These are phyloP conservation scores for Fusarium hostae DNA, from an alignment of 2,329 filamentous ascomycete species.

Conservation along the genomic window DNA sequence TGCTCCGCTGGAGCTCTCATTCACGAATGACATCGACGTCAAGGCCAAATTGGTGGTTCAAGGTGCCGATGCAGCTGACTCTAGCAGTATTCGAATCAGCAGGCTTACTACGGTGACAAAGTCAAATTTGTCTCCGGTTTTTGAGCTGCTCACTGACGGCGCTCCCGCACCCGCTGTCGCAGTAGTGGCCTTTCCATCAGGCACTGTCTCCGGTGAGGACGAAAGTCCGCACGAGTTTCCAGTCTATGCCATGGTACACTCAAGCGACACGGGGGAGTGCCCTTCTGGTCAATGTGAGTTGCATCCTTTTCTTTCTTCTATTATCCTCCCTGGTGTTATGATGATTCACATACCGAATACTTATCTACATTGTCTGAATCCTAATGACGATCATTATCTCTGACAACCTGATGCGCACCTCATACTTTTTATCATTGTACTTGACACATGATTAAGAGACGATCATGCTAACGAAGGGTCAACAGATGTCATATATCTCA, in stretches of 20 bases:
- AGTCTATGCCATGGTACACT: constrained; percentile 76
- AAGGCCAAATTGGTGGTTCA: constrained; percentile 65
- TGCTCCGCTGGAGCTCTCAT: constrained; percentile 55
- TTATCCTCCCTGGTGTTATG: constrained; percentile 66
- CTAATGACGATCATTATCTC: constrained; percentile 85
- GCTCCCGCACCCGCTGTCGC: constrained; percentile 79
- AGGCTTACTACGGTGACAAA: constrained; percentile 76
- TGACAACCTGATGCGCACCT: constrained; percentile 83
- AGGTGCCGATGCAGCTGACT: constrained; percentile 49
- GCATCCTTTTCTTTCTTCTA: constrained; percentile 27
- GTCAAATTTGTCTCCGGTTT: constrained; percentile 72
- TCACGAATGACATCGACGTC: constrained; percentile 69
- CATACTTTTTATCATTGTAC: constrained; percentile 18
- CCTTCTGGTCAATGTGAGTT: constrained; percentile 89
- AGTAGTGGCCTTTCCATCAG: constrained; percentile 72
- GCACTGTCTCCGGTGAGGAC: constrained; percentile 53
- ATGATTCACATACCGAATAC: constrained; percentile 89
- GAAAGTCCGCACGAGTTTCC: constrained; percentile 56
- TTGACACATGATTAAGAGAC: constrained; percentile 5
- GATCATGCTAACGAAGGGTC: constrained; percentile 48
- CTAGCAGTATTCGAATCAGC: constrained; percentile 56
- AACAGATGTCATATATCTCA: constrained; percentile 51
- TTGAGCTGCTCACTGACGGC: constrained; percentile 77
- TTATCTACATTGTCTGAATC: constrained; percentile 99
- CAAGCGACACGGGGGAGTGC: constrained; percentile 92